Conservation (phyloP, 306 rosid genomes). For the Pyrus pyrifolia region DNA sequence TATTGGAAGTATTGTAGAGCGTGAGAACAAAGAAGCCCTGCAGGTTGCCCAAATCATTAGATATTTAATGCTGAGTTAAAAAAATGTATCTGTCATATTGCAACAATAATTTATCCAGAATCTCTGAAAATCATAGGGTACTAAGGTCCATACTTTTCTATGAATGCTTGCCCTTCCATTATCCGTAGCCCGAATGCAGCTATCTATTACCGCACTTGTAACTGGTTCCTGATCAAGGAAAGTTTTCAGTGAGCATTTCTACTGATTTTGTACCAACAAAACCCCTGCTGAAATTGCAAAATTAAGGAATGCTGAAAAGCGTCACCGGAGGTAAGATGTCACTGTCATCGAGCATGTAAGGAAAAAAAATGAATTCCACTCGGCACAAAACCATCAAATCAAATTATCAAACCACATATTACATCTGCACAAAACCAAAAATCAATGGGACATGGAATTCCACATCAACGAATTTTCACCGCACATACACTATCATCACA, state of each 20-base stretch:
- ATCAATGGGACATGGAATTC: no score
- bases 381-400: no score
- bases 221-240: slow-evolving; percentile 54
- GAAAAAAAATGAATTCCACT: background rate
- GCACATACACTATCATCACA: background rate
- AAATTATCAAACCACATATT: no score
- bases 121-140: background rate
- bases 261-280: background rate
- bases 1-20: slow-evolving; percentile 54
- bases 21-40: slow-evolving; percentile 72
- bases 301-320: slow-evolving; percentile 2
- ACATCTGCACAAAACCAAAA: no score
- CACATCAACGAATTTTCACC: background rate
- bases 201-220: slow-evolving; percentile 74
- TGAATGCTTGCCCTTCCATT: slow-evolving; percentile 67
- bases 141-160: slow-evolving; percentile 45
- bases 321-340: background rate
- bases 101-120: background rate
- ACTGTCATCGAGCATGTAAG: background rate
- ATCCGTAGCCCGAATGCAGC: slow-evolving; percentile 61
- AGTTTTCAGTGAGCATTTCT: slow-evolving; percentile 6
- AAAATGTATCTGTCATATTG: background rate
- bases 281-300: background rate
- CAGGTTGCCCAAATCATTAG: slow-evolving; percentile 18
- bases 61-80: background rate